Base-by-base conservation (phyloP, 495 filamentous ascomycete genomes). In the Neurospora sublineolata region DNA sequence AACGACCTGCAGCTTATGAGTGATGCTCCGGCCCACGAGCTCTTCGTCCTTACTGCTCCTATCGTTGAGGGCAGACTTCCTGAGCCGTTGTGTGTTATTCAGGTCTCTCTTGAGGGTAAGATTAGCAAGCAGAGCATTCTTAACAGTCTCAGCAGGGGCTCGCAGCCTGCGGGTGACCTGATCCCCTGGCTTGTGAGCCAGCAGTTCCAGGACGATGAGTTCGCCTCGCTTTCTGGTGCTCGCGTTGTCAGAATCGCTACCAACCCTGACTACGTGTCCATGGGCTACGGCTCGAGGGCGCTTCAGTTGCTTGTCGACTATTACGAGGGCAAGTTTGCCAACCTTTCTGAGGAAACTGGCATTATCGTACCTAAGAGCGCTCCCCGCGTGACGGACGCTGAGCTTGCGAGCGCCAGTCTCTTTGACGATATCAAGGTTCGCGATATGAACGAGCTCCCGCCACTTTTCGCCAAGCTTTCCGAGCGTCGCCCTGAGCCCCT, bases 141-240 rank as follows among this genome's bases (percentile, higher is more conserved):
- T 64, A 94, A 93, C 80, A 90, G 91, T 77, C 81, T 99, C 72
- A 93, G 91, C 77, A 88, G 96, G 75, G 96, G 96, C 33, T 91
- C 94, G 78, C 86, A 97, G 69, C 92, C 94, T 10, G 92, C 94
- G 27, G 96, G 96, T 72, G 96, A 99, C 79, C 84, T 99, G 64
- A 99, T 99, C 69, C 96, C 96, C 1, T 99, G 96, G 96, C 87
- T 98, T 52, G 92, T 99, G 70, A 94, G 92, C 79, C 95, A 98
- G 79, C 96, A 99, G 80, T 99, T 97, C 83, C 96, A 98, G 78
- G 96, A 99, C 76, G 93, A 97, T 74, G 92, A 97, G 70, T 99
- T 99, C 75, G 95, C 95, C 33, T 90, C 91, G 71, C 87, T 98
- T 18, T 97, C 93, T 8, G 96, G 96, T 42, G 96, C 94, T 40